These are phyloP conservation scores for Globisporangium lucens DNA, from an alignment of 352 stramenopile genomes.

Conservation along the genomic window DNA sequence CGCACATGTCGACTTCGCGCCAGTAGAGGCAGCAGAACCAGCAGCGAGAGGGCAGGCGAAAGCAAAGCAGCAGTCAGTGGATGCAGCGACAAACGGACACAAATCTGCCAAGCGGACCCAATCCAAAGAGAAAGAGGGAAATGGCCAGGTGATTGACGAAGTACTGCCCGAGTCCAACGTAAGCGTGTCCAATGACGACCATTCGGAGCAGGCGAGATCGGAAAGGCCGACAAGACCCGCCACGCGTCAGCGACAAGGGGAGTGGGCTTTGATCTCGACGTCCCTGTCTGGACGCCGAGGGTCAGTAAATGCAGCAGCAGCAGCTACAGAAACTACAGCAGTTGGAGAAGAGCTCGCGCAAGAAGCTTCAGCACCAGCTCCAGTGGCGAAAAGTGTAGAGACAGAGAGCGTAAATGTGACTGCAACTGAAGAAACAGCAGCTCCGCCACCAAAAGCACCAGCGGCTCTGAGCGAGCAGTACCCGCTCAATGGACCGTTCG, in stretches of 20 bases:
- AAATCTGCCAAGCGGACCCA: neutral
- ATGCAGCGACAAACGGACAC: conserved; percentile 1
- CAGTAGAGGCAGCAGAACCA: conserved; percentile 1
- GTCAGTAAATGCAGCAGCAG: neutral
- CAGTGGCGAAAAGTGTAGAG: neutral
- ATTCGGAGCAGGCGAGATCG: neutral
- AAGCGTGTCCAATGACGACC: neutral
- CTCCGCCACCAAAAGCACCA: neutral
- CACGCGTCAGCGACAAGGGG: neutral
- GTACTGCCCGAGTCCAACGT: neutral
- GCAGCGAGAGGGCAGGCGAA: neutral
- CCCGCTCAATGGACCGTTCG: conserved; percentile 33
- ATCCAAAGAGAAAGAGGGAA: neutral
- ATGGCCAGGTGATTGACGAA: neutral
- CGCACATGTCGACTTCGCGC: neutral
- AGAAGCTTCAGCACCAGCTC: neutral
- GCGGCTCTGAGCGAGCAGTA: conserved; percentile 16
- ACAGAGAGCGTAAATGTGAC: neutral
- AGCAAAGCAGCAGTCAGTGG: neutral
- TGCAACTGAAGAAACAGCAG: conserved; percentile 12
- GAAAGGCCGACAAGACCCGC: neutral
- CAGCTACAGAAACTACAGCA: neutral
- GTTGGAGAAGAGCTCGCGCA: neutral
- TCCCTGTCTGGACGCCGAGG: neutral
- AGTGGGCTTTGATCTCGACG: neutral